Evolutionary conservation across 805 yeast genomes (phyloP).

Genomic region (Saturnispora sanitii): DNA sequence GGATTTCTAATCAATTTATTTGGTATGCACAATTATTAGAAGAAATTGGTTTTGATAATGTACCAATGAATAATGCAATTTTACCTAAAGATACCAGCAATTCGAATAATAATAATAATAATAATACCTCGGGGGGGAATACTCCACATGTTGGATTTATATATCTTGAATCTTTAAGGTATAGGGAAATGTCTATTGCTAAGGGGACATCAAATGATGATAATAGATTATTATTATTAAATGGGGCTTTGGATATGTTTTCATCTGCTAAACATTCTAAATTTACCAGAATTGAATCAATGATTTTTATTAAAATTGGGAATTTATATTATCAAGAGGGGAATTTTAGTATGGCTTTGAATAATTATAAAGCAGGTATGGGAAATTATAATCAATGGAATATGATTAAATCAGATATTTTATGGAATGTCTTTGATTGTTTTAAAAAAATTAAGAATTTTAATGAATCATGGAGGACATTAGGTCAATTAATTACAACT

Average conservation of each 20-base stretch:
- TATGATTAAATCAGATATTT: constrained; percentile 24
- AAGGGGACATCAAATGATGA: constrained; percentile 2
- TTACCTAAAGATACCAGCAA: constrained; percentile 7
- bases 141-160: constrained; percentile 37
- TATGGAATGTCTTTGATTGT: constrained; percentile 32
- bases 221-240: constrained; percentile 22
- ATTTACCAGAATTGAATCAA: constrained; percentile 33
- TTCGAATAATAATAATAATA: no score
- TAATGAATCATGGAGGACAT: constrained; percentile 27
- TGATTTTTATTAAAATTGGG: constrained; percentile 41
- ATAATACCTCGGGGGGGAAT: constrained; percentile 13
- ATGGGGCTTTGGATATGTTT: constrained; percentile 30
- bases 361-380: constrained; percentile 31
- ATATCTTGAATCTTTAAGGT: constrained; percentile 29
- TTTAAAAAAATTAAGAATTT: constrained; percentile 25
- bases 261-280: constrained; percentile 26
- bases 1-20: constrained; percentile 57
- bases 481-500: constrained; percentile 24
- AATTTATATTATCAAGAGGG: constrained; percentile 31
- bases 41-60: constrained; percentile 18
- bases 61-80: constrained; percentile 33
- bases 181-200: background rate
- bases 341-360: constrained; percentile 33
- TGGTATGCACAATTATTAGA: constrained; percentile 54
- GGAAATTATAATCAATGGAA: constrained; percentile 33